Conservation (phyloP, 306 rosid genomes). For the Cicer chorassanicum region DNA sequence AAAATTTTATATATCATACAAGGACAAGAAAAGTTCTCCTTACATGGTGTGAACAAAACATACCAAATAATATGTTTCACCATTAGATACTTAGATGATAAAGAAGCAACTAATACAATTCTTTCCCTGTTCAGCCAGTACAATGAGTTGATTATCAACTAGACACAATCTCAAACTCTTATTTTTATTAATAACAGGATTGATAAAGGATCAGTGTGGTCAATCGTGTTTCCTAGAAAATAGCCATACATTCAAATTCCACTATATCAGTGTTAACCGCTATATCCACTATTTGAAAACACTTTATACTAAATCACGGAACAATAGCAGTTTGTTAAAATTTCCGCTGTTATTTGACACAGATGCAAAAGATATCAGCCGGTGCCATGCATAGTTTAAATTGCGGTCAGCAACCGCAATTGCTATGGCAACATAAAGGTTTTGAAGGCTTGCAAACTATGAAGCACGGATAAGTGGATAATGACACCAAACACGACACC, state of each 20-base stretch:
- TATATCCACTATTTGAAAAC: no score
- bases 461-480: no score
- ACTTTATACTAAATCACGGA: no score
- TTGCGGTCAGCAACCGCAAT: neutral
- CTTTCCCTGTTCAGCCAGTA: conserved; percentile 5
- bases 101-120: neutral
- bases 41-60: neutral
- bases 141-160: conserved; percentile 21
- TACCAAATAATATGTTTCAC: conserved; percentile 22
- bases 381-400: neutral
- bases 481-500: no score
- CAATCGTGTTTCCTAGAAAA: no score
- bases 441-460: neutral
- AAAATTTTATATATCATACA: conserved; percentile 1
- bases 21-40: conserved; percentile 28
- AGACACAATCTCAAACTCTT: neutral
- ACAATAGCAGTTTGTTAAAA: no score
- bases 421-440: neutral
- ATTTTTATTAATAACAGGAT: conserved; percentile 16
- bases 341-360: no score
- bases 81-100: conserved; percentile 2
- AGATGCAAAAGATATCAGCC: neutral
- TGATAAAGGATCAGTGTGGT: neutral
- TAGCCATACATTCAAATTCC: no score
- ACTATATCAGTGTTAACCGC: no score